Evolutionary conservation across 345 rosid genomes (phyloP).

Genomic region (Salix exigua): DNA sequence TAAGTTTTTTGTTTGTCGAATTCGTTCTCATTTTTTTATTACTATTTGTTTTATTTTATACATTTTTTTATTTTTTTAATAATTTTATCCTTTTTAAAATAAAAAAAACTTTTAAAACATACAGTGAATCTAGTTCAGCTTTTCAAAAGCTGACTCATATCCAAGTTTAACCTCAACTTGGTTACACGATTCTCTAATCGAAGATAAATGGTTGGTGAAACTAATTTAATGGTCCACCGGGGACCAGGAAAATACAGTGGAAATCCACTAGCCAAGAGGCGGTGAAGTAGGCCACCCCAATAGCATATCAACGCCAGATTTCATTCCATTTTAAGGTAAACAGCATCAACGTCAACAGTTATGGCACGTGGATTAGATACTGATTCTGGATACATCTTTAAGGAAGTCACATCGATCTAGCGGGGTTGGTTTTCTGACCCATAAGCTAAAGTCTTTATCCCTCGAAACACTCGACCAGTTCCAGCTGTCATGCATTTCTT

Average conservation of each 20-base stretch:
- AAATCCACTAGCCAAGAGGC: not conserved
- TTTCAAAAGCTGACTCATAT: too few species aligned
- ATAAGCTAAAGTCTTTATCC: not conserved
- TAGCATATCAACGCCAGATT: constrained; percentile 23
- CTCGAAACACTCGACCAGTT: not conserved
- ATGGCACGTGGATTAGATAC: constrained; percentile 38
- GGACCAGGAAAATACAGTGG: constrained; percentile 4
- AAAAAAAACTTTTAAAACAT: too few species aligned
- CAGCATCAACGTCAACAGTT: constrained; percentile 40
- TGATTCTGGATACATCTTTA: constrained; percentile 21
- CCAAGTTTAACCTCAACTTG: not conserved
- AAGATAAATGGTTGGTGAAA: not conserved
- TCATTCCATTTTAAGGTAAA: constrained; percentile 29
- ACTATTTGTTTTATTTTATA: too few species aligned
- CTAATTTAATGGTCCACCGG: not conserved
- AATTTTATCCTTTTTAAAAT: too few species aligned
- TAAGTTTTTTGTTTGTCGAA: too few species aligned
- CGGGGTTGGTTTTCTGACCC: constrained; percentile 16
- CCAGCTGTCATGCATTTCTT: not conserved
- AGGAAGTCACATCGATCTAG: constrained; percentile 41
- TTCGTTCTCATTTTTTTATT: too few species aligned
- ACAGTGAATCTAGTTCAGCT: too few species aligned
- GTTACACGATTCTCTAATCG: not conserved
- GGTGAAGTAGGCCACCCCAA: constrained; percentile 8
- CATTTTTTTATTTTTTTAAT: too few species aligned